Evolutionary conservation across 2,329 filamentous ascomycete genomes (phyloP).

Genomic region (Emmonsia crescens): DNA sequence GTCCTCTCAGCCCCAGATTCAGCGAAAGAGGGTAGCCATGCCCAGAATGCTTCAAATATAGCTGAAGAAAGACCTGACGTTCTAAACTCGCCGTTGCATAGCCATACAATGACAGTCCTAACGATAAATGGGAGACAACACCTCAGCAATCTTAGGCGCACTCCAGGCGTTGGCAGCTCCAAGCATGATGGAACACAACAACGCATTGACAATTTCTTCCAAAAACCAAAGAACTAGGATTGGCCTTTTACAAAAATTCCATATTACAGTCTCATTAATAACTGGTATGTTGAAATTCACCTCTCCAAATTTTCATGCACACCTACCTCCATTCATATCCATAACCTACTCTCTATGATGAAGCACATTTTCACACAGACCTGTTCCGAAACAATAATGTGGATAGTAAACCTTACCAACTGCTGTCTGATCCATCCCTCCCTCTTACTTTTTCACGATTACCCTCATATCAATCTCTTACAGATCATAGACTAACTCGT

Average conservation of each 20-base stretch:
- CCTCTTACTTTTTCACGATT: background rate
- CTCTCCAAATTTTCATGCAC: slow-evolving; percentile 5
- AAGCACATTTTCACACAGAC: slow-evolving; percentile 46
- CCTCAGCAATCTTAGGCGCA: slow-evolving; percentile 63
- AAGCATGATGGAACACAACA: slow-evolving; percentile 64
- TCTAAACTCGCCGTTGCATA: slow-evolving; percentile 24
- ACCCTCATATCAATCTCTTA: background rate
- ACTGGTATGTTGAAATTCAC: slow-evolving; percentile 8
- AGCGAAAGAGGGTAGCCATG: slow-evolving; percentile 2
- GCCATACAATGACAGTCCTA: slow-evolving; percentile 40
- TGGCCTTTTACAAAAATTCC: background rate
- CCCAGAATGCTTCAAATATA: background rate
- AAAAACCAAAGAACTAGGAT: slow-evolving; percentile 29
- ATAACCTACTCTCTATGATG: slow-evolving; percentile 37
- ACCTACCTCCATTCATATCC: slow-evolving; percentile 4
- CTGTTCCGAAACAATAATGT: slow-evolving; percentile 58
- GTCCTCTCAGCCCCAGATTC: background rate
- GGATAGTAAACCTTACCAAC: slow-evolving; percentile 33
- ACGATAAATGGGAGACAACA: slow-evolving; percentile 61
- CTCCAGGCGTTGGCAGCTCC: slow-evolving; percentile 68
- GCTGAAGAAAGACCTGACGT: background rate
- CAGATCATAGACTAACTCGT: background rate
- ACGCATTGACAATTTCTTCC: slow-evolving; percentile 69
- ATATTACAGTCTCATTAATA: background rate
- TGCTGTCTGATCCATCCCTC: slow-evolving; percentile 35